A percentile compares a stretch with the other conserved stretches of the same genome.
phyloP scores from a whole-genome alignment of 2,329 filamentous ascomycete species.

The Fusarium subglutinans region DNA sequence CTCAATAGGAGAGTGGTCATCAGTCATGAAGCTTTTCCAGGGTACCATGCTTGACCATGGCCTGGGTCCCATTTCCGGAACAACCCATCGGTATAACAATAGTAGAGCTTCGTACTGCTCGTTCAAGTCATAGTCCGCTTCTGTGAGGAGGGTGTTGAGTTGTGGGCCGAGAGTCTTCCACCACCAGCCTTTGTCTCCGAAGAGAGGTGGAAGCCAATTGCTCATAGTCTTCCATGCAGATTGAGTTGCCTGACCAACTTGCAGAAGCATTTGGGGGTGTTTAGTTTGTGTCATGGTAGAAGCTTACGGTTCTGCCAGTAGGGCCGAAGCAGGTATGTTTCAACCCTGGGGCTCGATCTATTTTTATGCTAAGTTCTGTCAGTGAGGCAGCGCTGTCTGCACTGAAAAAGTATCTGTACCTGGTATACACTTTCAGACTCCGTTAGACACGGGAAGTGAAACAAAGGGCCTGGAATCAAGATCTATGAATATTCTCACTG shows the following conservation, averaged over 20 bases:
- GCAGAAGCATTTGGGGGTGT: neutral
- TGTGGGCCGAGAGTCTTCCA: neutral
- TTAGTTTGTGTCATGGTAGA: neutral
- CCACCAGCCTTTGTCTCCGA: neutral
- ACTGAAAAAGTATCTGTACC: neutral
- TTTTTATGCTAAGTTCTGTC: neutral
- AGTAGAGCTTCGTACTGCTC: neutral
- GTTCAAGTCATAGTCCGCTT: neutral
- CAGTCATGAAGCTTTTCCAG: neutral
- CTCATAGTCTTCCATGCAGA: neutral
- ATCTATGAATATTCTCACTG: neutral
- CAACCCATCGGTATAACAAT: neutral
- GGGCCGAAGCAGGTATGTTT: fast-evolving
- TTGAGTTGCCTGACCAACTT: neutral
- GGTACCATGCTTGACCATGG: neutral
- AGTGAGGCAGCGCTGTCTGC: neutral
- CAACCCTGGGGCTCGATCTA: neutral
- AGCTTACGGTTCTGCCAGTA: no score
- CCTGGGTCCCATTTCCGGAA: neutral
- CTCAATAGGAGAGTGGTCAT: neutral
- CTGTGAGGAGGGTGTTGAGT: neutral
- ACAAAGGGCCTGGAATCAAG: no score
- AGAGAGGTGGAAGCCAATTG: neutral
- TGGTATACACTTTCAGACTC: neutral
- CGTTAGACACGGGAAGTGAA: neutral